These are phyloP conservation scores for Lotus japonicus DNA, from an alignment of 306 rosid genomes.

Conservation along the genomic window DNA sequence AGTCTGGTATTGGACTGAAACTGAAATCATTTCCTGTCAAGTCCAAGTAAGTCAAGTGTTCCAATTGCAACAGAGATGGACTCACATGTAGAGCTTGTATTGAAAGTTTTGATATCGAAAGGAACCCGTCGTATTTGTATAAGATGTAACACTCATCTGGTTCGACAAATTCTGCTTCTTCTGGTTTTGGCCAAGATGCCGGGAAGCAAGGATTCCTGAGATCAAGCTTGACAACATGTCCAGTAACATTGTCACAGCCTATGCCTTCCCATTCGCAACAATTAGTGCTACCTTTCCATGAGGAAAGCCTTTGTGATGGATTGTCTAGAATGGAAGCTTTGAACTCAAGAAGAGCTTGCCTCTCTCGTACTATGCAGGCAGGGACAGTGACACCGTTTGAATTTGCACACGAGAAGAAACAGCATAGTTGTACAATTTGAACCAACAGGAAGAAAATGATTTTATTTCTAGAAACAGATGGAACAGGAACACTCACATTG, in stretches of 20 bases:
- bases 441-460: too few species aligned
- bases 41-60: background rate
- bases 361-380: background rate
- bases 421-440: too few species aligned
- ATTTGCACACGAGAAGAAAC: too few species aligned
- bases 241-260: background rate
- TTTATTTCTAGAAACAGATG: too few species aligned
- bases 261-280: background rate
- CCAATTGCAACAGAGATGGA: background rate
- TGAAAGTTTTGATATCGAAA: too few species aligned
- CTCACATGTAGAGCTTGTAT: background rate
- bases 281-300: background rate
- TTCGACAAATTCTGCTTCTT: too few species aligned
- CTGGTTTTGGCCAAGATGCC: too few species aligned
- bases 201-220: background rate
- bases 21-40: background rate
- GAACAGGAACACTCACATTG: too few species aligned
- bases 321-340: background rate
- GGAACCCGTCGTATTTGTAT: too few species aligned
- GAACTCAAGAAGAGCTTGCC: background rate
- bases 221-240: background rate
- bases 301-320: background rate
- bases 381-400: background rate
- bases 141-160: too few species aligned
- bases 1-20: background rate